Evolutionary conservation across 2,329 filamentous ascomycete genomes (phyloP).

Genomic region (Aschersonia sp.): DNA sequence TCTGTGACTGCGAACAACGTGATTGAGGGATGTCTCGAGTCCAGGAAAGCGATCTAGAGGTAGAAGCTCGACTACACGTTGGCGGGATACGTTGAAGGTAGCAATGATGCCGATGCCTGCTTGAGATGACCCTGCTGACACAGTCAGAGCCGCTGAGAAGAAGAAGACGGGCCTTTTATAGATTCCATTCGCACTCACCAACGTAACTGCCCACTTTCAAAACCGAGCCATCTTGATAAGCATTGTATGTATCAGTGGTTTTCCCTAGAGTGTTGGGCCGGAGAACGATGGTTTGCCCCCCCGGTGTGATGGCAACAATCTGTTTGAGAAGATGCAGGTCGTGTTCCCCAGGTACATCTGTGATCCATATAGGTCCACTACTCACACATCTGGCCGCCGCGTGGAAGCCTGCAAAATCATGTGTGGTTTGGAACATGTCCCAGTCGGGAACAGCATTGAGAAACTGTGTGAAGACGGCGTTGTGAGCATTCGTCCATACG

Average conservation of each 20-base stretch:
- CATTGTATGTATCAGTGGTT: constrained; percentile 57
- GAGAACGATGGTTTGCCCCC: constrained; percentile 66
- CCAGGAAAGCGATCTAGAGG: constrained; percentile 62
- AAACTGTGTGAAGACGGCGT: constrained; percentile 66
- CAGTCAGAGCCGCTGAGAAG: not conserved
- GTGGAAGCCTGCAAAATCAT: constrained; percentile 66
- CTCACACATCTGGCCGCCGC: constrained; percentile 81
- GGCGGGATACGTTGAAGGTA: constrained; percentile 65
- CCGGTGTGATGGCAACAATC: constrained; percentile 62
- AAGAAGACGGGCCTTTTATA: not conserved
- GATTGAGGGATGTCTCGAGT: constrained; percentile 38
- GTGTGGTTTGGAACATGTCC: constrained; percentile 55
- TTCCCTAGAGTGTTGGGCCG: constrained; percentile 64
- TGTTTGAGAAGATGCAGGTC: constrained; percentile 61
- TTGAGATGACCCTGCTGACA: constrained; percentile 26
- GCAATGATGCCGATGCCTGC: constrained; percentile 68
- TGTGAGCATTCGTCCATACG: constrained; percentile 87
- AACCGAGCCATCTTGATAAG: constrained; percentile 58
- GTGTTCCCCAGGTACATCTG: constrained; percentile 74
- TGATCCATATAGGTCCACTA: constrained; percentile 89
- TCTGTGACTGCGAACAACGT: constrained; percentile 60
- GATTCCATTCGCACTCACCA: constrained; percentile 25
- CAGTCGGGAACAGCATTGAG: constrained; percentile 78
- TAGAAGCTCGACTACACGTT: constrained; percentile 52
- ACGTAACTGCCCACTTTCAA: constrained; percentile 72